Conservation (phyloP, 2,329 filamentous ascomycete genomes). For the Trichoderma sp. region DNA sequence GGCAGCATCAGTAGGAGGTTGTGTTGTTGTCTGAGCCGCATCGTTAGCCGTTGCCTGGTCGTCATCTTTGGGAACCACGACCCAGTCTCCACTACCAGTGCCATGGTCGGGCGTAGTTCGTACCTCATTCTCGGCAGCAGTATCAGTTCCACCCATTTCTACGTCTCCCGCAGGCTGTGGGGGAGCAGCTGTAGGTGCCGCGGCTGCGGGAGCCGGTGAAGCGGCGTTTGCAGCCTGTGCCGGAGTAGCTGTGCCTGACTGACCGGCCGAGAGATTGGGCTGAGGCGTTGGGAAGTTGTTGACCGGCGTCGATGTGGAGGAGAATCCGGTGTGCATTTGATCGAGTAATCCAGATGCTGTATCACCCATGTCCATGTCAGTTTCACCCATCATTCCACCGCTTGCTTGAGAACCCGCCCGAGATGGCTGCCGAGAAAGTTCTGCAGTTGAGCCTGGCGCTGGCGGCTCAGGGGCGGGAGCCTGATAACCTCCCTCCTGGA, state of each 20-base stretch:
- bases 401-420: slow-evolving; percentile 56
- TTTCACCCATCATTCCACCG: slow-evolving; percentile 56
- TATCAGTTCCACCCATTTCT: slow-evolving; percentile 55
- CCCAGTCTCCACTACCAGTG: slow-evolving; percentile 65
- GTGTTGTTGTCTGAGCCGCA: slow-evolving; percentile 5
- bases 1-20: slow-evolving; percentile 14
- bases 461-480: slow-evolving; percentile 52
- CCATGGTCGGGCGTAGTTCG: slow-evolving; percentile 49
- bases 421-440: slow-evolving; percentile 54
- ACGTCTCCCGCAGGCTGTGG: slow-evolving; percentile 35
- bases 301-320: slow-evolving; percentile 58
- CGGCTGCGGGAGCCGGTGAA: slow-evolving; percentile 41
- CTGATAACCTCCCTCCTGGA: slow-evolving; percentile 76
- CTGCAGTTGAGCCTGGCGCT: slow-evolving; percentile 22
- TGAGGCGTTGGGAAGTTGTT: slow-evolving; percentile 63
- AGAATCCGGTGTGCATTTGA: slow-evolving; percentile 64
- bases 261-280: slow-evolving; percentile 53
- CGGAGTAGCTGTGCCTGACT: slow-evolving; percentile 59
- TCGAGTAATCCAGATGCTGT: slow-evolving; percentile 65
- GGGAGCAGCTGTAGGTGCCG: slow-evolving; percentile 23
- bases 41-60: slow-evolving; percentile 40
- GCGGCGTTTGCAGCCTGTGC: slow-evolving; percentile 44
- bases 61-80: slow-evolving; percentile 67
- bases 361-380: slow-evolving; percentile 63
- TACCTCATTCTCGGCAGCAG: slow-evolving; percentile 33